Evolutionary conservation across 495 filamentous ascomycete species (phyloP).

Genomic region (Staphylotrichum longicolle): DNA sequence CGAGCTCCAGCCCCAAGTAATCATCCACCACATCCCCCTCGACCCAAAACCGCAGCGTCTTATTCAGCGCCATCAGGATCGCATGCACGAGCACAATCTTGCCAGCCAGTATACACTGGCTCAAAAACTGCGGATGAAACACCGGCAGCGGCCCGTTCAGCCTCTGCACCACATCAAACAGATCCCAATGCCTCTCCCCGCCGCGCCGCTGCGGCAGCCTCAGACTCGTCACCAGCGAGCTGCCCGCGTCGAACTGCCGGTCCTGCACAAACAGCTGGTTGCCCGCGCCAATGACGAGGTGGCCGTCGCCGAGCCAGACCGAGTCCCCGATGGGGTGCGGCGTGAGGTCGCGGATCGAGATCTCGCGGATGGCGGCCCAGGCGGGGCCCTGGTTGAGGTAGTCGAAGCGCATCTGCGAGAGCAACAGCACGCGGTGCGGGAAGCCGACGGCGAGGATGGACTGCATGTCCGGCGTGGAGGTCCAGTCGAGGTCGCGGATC

Average conservation of each 20-base stretch:
- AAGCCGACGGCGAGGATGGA: conserved; percentile 92
- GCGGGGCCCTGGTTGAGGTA: conserved; percentile 87
- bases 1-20: conserved; percentile 68
- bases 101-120: conserved; percentile 82
- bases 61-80: conserved; percentile 70
- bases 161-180: conserved; percentile 77
- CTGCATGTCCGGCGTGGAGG: conserved; percentile 85
- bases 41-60: conserved; percentile 76
- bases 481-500: conserved; percentile 91
- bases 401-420: conserved; percentile 93
- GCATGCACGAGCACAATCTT: conserved; percentile 71
- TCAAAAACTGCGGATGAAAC: conserved; percentile 90
- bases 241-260: conserved; percentile 63
- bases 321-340: conserved; percentile 93
- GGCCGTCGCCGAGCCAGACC: conserved; percentile 80
- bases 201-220: conserved; percentile 54
- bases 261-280: conserved; percentile 92
- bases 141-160: conserved; percentile 87
- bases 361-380: conserved; percentile 82
- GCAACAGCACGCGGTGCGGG: conserved; percentile 73
- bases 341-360: conserved; percentile 76
- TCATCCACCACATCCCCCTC: conserved; percentile 81
- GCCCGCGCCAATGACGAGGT: conserved; percentile 82
- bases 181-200: conserved; percentile 46
- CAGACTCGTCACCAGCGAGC: conserved; percentile 62